These are phyloP conservation scores for Drosera spatulata DNA, from an alignment of 179 eudicot genomes.

Conservation along the genomic window DNA sequence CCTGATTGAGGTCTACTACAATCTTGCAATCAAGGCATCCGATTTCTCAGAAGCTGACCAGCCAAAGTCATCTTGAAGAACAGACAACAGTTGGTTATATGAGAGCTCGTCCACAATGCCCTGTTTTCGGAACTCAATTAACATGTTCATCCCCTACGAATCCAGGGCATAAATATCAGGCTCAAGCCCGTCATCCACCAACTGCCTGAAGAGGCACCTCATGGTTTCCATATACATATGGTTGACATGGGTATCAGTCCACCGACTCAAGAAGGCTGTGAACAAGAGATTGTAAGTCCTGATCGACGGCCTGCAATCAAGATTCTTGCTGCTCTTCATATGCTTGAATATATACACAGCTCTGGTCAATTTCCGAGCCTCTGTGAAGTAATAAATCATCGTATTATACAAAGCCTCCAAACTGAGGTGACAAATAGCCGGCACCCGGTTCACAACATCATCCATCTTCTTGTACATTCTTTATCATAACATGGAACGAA, in stretches of 20 bases:
- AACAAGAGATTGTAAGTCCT: constrained; percentile 68
- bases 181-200: constrained; percentile 68
- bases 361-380: constrained; percentile 56
- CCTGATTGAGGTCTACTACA: no score
- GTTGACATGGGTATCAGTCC: constrained; percentile 54
- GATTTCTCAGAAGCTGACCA: no score
- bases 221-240: constrained; percentile 69
- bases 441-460: constrained; percentile 51
- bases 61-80: constrained; percentile 30
- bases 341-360: constrained; percentile 65
- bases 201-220: constrained; percentile 61
- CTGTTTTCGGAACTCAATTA: constrained; percentile 44
- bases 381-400: constrained; percentile 59
- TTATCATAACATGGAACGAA: constrained; percentile 48
- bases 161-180: constrained; percentile 65
- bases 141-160: constrained; percentile 42
- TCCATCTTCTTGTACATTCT: constrained; percentile 79
- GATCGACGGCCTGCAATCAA: constrained; percentile 56
- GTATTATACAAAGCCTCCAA: constrained; percentile 63
- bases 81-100: constrained; percentile 28
- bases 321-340: constrained; percentile 36
- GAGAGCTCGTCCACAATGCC: constrained; percentile 32
- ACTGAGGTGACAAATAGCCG: constrained; percentile 46
- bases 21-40: no score
- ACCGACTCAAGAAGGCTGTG: constrained; percentile 55